Evolutionary conservation across 2,329 filamentous ascomycete genomes (phyloP).

Genomic region (Ophiostoma fasciatum): DNA sequence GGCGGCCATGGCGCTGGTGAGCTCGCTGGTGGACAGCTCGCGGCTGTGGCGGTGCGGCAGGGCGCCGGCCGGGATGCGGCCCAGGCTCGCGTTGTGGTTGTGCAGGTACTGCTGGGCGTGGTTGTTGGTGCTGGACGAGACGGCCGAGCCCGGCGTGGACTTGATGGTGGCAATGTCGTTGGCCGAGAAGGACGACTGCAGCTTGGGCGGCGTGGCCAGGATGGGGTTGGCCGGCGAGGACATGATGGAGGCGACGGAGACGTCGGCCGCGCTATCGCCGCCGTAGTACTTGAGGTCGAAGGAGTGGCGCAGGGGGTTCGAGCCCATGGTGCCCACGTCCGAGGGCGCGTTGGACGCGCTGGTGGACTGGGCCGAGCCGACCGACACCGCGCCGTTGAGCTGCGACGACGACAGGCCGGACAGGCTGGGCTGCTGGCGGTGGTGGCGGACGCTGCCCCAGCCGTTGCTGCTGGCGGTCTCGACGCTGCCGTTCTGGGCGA

Average conservation of each 20-base stretch:
- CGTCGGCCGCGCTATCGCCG: constrained; percentile 29
- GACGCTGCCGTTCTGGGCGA: constrained; percentile 49
- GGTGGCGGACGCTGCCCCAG: constrained; percentile 51
- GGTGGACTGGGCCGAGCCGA: constrained; percentile 19
- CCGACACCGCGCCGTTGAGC: constrained; percentile 21
- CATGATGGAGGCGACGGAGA: constrained; percentile 25
- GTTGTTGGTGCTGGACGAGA: constrained; percentile 35
- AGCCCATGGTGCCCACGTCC: constrained; percentile 32
- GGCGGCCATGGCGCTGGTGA: constrained; percentile 18
- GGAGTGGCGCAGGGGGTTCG: constrained; percentile 41
- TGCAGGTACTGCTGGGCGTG: constrained; percentile 51
- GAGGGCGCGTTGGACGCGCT: constrained; percentile 16
- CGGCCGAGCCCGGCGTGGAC: constrained; percentile 38
- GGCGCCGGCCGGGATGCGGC: constrained; percentile 57
- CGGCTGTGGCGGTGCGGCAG: constrained; percentile 56
- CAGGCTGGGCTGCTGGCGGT: constrained; percentile 50
- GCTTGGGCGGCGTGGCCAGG: constrained; percentile 52
- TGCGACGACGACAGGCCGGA: constrained; percentile 28
- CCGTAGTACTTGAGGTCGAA: constrained; percentile 38
- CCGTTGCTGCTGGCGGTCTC: constrained; percentile 34
- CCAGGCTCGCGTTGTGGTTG: constrained; percentile 70
- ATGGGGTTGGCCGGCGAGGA: constrained; percentile 33
- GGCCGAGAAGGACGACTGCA: constrained; percentile 80
- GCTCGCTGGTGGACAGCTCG: constrained; percentile 43
- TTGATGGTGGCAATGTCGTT: constrained; percentile 82